Evolutionary conservation across 352 stramenopile genomes (phyloP), one percentile per base, ranked within the genome.

Genomic region (Phytopythium chamaehyphon): DNA sequence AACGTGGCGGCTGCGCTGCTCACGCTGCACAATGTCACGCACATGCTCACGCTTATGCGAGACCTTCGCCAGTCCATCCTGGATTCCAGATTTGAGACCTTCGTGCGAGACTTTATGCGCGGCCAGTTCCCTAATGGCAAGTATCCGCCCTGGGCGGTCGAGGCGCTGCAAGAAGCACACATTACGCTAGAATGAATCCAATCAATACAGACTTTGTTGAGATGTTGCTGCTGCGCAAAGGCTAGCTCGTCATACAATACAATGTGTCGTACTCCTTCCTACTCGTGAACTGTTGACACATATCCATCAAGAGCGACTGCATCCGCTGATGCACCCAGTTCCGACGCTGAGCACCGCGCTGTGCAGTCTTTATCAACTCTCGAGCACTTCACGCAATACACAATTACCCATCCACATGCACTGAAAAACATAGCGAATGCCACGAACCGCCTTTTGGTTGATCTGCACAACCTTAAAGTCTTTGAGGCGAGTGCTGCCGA

Each of bases 11-110:
- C 75, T 18, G 71, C 86, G 48, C 61, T 92, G 33, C 61, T 94
- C 40, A 93, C 84, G 60, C 76, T 77, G 54, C 84, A 95, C 68
- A 95, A 95, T 52, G 69, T 95, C 19, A 76, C 80, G 44, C 92
- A 93, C 68, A 89, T 95, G 74, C 66, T 93, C 12, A 61, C 75
- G 47, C 77, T 95, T 40, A 90, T 92, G 78, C 69, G 73, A 19
- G 47, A 60, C 39, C 66, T 93, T 51, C 68, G 81, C n/a, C 66
- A 87, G 54, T 73, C 74, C 31, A 88, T 95, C 36, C 74, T 95
- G 24, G 75, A 92, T 51, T 71, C 69, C 28, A 44, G 58, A 15
- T 95, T 91, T 56, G 74, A 86, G 42, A 18, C 61, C 9, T 95
- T 92, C 59, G 83, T 93, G 11, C 72, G 68, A 22, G 58, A 80